A percentile compares a stretch with the other conserved stretches of the same genome.
These are phyloP conservation scores for Nicotiana undulata DNA, from an alignment of 257 asterid species.

Conservation along the genomic window DNA sequence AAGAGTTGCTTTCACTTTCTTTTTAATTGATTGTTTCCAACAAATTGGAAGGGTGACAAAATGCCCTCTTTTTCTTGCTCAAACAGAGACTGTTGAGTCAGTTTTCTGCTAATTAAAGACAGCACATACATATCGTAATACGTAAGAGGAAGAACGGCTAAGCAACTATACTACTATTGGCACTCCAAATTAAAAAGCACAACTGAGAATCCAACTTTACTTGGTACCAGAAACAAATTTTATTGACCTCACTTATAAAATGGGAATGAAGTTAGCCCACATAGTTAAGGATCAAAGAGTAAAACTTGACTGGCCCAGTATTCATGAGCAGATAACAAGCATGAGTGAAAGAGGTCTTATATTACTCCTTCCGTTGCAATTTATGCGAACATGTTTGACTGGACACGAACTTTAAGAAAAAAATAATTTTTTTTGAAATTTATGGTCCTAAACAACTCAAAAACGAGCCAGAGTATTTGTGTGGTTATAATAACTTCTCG, in stretches of 20 bases:
- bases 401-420: too few species aligned
- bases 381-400: too few species aligned
- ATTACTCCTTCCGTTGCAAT: too few species aligned
- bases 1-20: background rate
- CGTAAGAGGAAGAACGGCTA: background rate
- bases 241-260: background rate
- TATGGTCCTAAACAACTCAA: too few species aligned
- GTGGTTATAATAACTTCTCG: too few species aligned
- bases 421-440: too few species aligned
- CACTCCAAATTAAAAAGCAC: background rate
- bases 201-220: background rate
- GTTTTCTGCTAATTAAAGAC: too few species aligned
- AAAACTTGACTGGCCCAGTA: too few species aligned
- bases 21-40: background rate
- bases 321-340: too few species aligned
- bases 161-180: background rate
- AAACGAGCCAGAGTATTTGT: too few species aligned
- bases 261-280: background rate
- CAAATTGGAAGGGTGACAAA: background rate
- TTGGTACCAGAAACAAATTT: background rate
- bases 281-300: background rate
- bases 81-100: background rate
- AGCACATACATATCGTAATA: background rate
- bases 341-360: too few species aligned
- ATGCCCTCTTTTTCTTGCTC: background rate